Conservation (phyloP, 2,329 filamentous ascomycete species). For the Penicillium hordei region DNA sequence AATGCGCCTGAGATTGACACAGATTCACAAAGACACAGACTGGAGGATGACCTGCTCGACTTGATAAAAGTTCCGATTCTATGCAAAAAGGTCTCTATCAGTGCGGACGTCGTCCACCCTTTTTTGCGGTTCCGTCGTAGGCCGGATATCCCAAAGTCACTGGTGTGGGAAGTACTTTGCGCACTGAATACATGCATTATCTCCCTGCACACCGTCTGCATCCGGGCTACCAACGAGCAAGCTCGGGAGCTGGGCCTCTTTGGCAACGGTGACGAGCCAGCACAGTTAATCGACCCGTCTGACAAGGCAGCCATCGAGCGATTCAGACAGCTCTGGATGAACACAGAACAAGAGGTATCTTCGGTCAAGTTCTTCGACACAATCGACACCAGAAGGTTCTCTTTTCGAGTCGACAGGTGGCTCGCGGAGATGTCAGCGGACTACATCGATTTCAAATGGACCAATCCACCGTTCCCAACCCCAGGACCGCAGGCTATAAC, state of each 20-base stretch:
- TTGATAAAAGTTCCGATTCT: neutral
- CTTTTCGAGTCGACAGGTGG: neutral
- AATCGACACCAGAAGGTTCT: neutral
- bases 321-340: neutral
- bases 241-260: neutral
- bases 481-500: neutral
- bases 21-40: neutral
- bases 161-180: neutral
- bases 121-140: conserved; percentile 2
- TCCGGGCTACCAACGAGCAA: conserved; percentile 1
- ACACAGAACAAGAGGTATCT: neutral
- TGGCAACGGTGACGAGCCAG: conserved; percentile 1
- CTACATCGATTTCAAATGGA: neutral
- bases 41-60: neutral
- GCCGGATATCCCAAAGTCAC: neutral
- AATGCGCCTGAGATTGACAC: neutral
- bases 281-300: neutral
- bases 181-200: neutral
- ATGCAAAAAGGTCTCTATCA: conserved; percentile 1
- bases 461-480: neutral
- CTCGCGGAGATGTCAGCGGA: neutral
- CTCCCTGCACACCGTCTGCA: neutral
- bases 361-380: conserved; percentile 2
- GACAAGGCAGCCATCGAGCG: neutral
- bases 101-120: conserved; percentile 2